These are phyloP conservation scores for Zarea fungicola DNA, from an alignment of 2,329 filamentous ascomycete species.

Conservation along the genomic window DNA sequence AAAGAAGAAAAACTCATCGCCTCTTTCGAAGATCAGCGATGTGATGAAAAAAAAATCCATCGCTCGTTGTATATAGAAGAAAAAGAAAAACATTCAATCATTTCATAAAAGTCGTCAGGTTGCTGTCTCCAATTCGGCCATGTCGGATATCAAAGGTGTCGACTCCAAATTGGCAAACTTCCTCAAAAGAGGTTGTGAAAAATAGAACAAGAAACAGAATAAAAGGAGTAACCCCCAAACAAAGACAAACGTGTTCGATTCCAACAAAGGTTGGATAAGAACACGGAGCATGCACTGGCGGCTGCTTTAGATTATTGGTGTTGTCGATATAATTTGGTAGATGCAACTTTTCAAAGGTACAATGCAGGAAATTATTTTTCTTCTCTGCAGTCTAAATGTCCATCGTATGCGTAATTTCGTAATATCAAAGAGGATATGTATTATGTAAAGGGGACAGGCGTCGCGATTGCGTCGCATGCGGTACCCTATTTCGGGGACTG, in stretches of 20 bases:
- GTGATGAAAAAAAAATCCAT: slow-evolving; percentile 12
- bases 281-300: too few species aligned
- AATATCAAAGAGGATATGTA: neutral
- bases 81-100: neutral
- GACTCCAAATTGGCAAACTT: too few species aligned
- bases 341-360: neutral
- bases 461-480: too few species aligned
- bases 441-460: neutral
- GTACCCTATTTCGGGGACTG: slow-evolving; percentile 48
- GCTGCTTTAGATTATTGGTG: too few species aligned
- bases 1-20: slow-evolving; percentile 15
- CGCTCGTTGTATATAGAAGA: slow-evolving; percentile 8
- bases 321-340: neutral
- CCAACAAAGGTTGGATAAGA: too few species aligned
- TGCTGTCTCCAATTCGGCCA: too few species aligned
- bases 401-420: slow-evolving; percentile 3
- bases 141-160: too few species aligned
- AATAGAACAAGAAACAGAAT: too few species aligned
- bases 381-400: slow-evolving; percentile 5
- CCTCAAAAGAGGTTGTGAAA: too few species aligned
- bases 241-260: too few species aligned
- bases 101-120: slow-evolving; percentile 5
- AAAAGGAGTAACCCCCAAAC: too few species aligned
- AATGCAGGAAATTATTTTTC: slow-evolving; percentile 2
- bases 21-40: too few species aligned